Percentiles rank a stretch among this genome's conserved stretches.
Evolutionary conservation across 495 filamentous ascomycete species (phyloP).

Genomic region (Penicillium tannophilum): DNA sequence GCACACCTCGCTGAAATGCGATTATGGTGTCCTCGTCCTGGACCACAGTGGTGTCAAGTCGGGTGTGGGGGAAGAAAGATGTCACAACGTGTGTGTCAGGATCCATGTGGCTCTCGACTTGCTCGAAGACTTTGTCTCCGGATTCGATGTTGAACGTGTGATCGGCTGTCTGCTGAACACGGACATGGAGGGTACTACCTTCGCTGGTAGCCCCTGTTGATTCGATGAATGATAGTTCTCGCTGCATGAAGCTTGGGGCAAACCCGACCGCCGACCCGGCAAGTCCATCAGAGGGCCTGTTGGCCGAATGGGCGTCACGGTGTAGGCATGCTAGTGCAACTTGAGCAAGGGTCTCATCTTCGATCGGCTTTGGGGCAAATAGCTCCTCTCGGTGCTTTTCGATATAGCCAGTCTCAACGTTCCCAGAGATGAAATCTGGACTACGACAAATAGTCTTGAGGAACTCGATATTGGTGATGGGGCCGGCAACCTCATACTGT

Average conservation of each 20-base stretch:
- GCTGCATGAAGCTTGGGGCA: slow-evolving; percentile 52
- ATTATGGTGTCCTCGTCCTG: slow-evolving; percentile 69
- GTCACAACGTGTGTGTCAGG: slow-evolving; percentile 41
- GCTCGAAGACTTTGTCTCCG: slow-evolving; percentile 49
- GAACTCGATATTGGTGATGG: slow-evolving; percentile 96
- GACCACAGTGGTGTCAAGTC: slow-evolving; percentile 79
- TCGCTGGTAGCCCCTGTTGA: slow-evolving; percentile 27
- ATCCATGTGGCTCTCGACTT: slow-evolving; percentile 47
- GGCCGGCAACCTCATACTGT: slow-evolving; percentile 89
- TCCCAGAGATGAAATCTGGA: slow-evolving; percentile 78
- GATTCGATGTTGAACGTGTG: slow-evolving; percentile 67
- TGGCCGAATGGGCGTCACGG: slow-evolving; percentile 30
- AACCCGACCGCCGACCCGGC: slow-evolving; percentile 53
- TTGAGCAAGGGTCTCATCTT: slow-evolving; percentile 75
- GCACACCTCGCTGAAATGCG: slow-evolving; percentile 79
- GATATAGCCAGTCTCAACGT: slow-evolving; percentile 96
- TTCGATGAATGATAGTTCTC: slow-evolving; percentile 57
- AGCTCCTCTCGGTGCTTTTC: slow-evolving; percentile 79
- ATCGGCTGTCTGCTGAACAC: slow-evolving; percentile 63
- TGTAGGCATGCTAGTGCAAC: slow-evolving; percentile 74
- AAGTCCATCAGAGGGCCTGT: slow-evolving; percentile 23
- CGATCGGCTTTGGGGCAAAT: slow-evolving; percentile 55
- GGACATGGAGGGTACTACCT: slow-evolving; percentile 58
- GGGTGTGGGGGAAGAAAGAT: slow-evolving; percentile 71
- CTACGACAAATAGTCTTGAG: slow-evolving; percentile 82